Percentiles rank a stretch among this genome's conserved stretches.
Evolutionary conservation across 2,329 filamentous ascomycete genomes (phyloP).

Genomic region (Sporothrix brasiliensis): DNA sequence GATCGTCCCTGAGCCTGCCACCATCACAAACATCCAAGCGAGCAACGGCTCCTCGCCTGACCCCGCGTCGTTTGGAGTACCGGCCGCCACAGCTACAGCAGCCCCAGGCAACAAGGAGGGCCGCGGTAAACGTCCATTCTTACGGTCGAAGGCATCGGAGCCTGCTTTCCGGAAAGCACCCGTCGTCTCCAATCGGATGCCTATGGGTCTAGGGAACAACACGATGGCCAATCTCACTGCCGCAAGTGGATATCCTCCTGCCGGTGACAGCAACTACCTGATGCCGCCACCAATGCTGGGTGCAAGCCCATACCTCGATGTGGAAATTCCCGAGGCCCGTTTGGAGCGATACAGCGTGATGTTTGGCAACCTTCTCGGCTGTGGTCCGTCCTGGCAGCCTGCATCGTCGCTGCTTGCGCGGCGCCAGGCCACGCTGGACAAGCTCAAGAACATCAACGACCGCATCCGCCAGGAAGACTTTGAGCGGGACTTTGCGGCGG

Average conservation of each 20-base stretch:
- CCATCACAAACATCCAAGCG: slow-evolving; percentile 21
- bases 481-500: slow-evolving; percentile 28
- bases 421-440: slow-evolving; percentile 62
- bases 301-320: slow-evolving; percentile 59
- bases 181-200: slow-evolving; percentile 4
- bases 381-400: slow-evolving; percentile 34
- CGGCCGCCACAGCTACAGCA: background rate
- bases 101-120: slow-evolving; percentile 16
- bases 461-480: slow-evolving; percentile 46
- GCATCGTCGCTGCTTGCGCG: slow-evolving; percentile 55
- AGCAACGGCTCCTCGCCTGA: background rate
- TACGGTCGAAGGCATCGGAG: slow-evolving; percentile 36
- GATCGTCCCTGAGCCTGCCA: slow-evolving; percentile 23
- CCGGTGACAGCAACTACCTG: background rate
- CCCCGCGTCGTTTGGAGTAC: background rate
- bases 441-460: slow-evolving; percentile 58
- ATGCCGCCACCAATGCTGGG: slow-evolving; percentile 23
- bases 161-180: slow-evolving; percentile 31
- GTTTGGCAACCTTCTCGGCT: slow-evolving; percentile 72
- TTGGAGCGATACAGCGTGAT: slow-evolving; percentile 93
- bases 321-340: slow-evolving; percentile 77
- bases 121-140: slow-evolving; percentile 30
- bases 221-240: slow-evolving; percentile 9
- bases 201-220: slow-evolving; percentile 5
- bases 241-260: background rate